A percentile compares a stretch with the other conserved stretches of the same genome.
Conservation (phyloP, 2,329 filamentous ascomycete genomes). For the Alternaria sp. region DNA sequence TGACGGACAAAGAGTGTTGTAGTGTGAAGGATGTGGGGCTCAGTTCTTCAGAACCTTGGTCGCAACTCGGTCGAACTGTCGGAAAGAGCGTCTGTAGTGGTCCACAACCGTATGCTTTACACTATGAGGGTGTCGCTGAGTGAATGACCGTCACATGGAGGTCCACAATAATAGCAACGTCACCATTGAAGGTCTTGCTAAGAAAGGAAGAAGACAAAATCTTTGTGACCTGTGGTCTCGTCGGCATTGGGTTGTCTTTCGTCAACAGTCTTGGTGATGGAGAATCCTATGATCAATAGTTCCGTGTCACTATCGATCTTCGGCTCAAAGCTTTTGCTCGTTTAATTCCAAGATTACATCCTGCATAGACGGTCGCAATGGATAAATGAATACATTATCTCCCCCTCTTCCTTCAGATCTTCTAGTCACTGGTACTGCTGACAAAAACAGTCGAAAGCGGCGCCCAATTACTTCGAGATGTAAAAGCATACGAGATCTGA, state of each 20-base stretch:
- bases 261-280: neutral
- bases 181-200: neutral
- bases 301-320: neutral
- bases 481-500: neutral
- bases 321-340: neutral
- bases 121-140: neutral
- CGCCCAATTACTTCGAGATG: neutral
- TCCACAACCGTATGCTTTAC: neutral
- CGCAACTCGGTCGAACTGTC: neutral
- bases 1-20: neutral
- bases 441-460: neutral
- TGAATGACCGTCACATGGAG: neutral
- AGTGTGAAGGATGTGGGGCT: neutral
- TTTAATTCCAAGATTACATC: neutral
- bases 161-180: neutral
- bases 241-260: neutral
- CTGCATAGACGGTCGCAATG: neutral
- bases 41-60: neutral
- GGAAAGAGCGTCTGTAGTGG: neutral
- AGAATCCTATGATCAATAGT: neutral
- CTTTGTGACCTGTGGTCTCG: neutral
- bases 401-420: neutral
- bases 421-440: neutral
- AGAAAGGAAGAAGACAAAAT: neutral
- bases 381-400: neutral